Evolutionary conservation across 768 basidiomycete species (phyloP).

Genomic region (Omphalotus guepiniiformis): DNA sequence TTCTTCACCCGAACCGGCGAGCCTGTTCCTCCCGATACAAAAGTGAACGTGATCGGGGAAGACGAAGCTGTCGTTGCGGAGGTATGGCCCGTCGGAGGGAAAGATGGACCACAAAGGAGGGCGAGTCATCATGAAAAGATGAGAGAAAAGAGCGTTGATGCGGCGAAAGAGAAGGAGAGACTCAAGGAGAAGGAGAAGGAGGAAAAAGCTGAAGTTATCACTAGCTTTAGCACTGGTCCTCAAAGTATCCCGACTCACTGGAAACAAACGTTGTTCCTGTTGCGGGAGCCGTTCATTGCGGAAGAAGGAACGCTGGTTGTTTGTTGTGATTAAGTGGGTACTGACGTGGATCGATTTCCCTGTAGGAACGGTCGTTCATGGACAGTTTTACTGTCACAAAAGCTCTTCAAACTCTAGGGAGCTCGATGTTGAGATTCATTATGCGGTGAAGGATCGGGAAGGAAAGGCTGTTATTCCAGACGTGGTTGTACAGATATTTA

Average conservation of each 20-base stretch:
- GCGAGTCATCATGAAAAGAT: constrained; percentile 36
- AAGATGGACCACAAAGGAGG: constrained; percentile 53
- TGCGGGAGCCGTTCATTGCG: constrained; percentile 73
- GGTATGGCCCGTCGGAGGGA: constrained; percentile 75
- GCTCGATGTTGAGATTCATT: constrained; percentile 90
- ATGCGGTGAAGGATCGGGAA: constrained; percentile 13
- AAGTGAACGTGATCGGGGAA: constrained; percentile 54
- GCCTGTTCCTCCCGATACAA: constrained; percentile 45
- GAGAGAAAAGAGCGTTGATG: neutral
- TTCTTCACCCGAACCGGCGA: constrained; percentile 71
- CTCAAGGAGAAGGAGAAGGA: constrained; percentile 37
- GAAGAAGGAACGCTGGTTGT: constrained; percentile 55
- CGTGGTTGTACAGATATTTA: constrained; percentile 72
- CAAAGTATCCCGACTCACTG: constrained; percentile 87
- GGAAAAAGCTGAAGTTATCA: constrained; percentile 34
- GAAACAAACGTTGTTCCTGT: constrained; percentile 91
- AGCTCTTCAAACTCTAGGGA: constrained; percentile 79
- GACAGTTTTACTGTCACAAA: constrained; percentile 83
- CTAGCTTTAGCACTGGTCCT: constrained; percentile 91
- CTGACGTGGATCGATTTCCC: constrained; percentile 2
- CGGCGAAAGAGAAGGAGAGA: neutral
- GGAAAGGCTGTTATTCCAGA: constrained; percentile 26
- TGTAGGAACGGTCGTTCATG: constrained; percentile 68
- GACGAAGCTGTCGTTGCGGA: constrained; percentile 66
- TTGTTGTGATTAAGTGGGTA: neutral